Conservation (phyloP, 768 basidiomycete genomes). For the Lentinula detonsa region DNA sequence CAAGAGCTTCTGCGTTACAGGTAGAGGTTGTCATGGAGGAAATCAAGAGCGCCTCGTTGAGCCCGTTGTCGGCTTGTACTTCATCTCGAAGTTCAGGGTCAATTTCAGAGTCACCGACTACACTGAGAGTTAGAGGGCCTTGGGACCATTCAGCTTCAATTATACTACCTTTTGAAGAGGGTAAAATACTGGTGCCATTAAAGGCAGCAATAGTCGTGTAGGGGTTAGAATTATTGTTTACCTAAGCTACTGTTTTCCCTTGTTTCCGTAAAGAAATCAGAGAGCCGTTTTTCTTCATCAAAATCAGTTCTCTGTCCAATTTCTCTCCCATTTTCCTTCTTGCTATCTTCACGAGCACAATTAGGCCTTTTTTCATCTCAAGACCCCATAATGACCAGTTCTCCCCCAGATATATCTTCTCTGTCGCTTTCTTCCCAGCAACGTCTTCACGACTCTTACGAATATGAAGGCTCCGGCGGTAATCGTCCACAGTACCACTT, state of each 20-base stretch:
- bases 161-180: constrained; percentile 36
- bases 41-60: constrained; percentile 10
- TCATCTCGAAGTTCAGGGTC: background rate
- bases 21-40: constrained; percentile 19
- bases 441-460: constrained; percentile 84
- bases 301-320: background rate
- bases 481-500: constrained; percentile 65
- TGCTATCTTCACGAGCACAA: constrained; percentile 4
- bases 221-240: background rate
- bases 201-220: constrained; percentile 29
- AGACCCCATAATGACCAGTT: constrained; percentile 61
- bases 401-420: constrained; percentile 76
- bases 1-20: constrained; percentile 12
- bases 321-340: background rate
- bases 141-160: constrained; percentile 55
- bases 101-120: background rate
- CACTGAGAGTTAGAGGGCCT: constrained; percentile 34
- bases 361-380: background rate
- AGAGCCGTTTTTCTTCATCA: constrained; percentile 1
- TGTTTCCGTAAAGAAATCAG: background rate
- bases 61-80: background rate
- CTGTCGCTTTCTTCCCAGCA: constrained; percentile 62
- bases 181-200: constrained; percentile 37
- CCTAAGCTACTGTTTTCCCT: background rate
- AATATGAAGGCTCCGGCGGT: constrained; percentile 61